Base-by-base conservation (phyloP, 345 rosid genomes). In the Euphorbia pulcherrima region DNA sequence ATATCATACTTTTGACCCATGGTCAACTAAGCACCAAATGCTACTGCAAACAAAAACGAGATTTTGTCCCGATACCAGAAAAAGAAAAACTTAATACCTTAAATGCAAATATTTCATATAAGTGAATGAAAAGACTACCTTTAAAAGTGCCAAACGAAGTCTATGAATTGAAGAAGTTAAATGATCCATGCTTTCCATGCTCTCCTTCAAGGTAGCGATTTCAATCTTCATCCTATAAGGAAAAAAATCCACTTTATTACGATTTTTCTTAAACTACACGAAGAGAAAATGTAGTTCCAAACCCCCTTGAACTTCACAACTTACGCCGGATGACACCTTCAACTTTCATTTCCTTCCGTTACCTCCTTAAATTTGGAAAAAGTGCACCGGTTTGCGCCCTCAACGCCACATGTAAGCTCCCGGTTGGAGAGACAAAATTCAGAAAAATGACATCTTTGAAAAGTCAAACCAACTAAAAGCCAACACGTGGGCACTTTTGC, bases 121-220 rank as follows among this genome's bases (percentile, higher is more conserved):
- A 8, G 20, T 37, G 8, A 16, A 46, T 16, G 27, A 39, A 28
- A 74, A 47, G 56, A 53, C 39, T 74, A 92, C 99, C 98, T 88
- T 88, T 24, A 79, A 69, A 74, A 95, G 89, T 17, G 90, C 83
- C 68, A 87, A 70, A 47, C 89, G 97, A 67, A 95, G 96, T 78
- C 96, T 86, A 73, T 82, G 97, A 66, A 88, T 77, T 60, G 94
- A 77, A 68, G 85, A 81, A 20, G 86, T 90, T 68, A 95, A 76
- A 81, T 87, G 94, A 61, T 87, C 96, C 82, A 95, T 78, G 77
- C 86, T 84, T 69, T 82, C 98, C 78, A 90, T 72, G 83, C 83
- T 90, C 83, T 95, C 99, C 76, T 78, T 90, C n/a, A 95, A 79
- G 60, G 97, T 83, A 55, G 94, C 97, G 71, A 83, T 88, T 80